Evolutionary conservation across 73 alveolate genomes (phyloP), one percentile per base, ranked within the genome.

Genomic region (Blepharisma japonicum): DNA sequence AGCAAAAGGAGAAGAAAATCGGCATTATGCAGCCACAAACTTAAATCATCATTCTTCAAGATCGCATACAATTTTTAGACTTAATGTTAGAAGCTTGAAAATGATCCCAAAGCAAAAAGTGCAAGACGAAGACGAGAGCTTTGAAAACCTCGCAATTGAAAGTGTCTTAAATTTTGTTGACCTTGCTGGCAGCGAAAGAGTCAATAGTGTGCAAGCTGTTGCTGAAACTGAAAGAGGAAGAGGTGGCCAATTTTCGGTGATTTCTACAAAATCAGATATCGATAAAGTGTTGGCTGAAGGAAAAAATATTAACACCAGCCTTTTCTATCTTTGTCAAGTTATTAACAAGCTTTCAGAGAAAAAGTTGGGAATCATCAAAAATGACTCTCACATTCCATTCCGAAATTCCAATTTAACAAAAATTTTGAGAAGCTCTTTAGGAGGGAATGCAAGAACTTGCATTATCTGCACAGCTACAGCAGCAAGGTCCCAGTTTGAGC

Each of bases 121-220:
- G 14, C 14, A 45, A 9, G 80, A 70, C 11, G 80, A 45, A 14
- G 61, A 45, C n/a, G 80, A 47, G 14, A 47, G 46, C 25, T 39
- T n/a, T 45, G 80, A 39, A 45, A 47, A 70, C 4, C 14, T 82
- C 25, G 67, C 89, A 0, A 82, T 90, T 55, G 92, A 85, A 56
- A 83, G 89, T 25, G 70, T 81, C 48, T 68, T 87, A 45, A 90
- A 90, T 68, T 93, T 97, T 85, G 99, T 97, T 5, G 99, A 97
- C 82, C 82, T 97, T 42, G 99, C 99, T 11, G 99, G 99, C 5
- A 89, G 98, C 77, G 99, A 97, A 79, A 95, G 91, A 74, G 88
- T 97, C 55, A 80, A 78, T 0, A 84, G 55, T 11, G 14, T 45
- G 14, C 68, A 70, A 70, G 80, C 56, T 45, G 80, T 54, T 25